Base-by-base conservation (phyloP, 1,139 yeast species). In the Kodamaea ohmeri region DNA sequence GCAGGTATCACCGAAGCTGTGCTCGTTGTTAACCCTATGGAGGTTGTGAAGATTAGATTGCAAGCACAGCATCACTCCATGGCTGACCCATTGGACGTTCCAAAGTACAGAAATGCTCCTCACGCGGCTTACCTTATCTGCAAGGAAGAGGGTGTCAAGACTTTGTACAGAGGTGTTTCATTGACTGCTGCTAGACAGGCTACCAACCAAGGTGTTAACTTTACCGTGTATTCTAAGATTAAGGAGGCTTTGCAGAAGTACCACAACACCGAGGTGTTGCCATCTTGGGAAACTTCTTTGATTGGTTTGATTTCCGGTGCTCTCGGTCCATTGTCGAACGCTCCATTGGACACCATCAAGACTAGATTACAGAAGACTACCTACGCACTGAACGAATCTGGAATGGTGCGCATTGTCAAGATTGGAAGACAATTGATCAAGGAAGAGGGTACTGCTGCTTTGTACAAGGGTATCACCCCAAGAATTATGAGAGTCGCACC, bases 401-500 rank as follows among this genome's bases (percentile, higher is more conserved):
- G 90, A 24, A 52, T 83, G 53, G 79, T 77, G 34, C 78, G 96
- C 65, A 89, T 92, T 53, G 67, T 75, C 36, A 77, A 92, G 60
- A 90, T 92, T 53, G 90, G 95, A 46, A 71, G 71, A 40, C 92
- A 83, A 57, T 76, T 92, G 61, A 69, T 90, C 51, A 83, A 80
- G 59, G 96, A 88, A 68, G 96, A 90, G 65, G 98, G 96, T 26
- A 77, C 86, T 52, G 72, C 67, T 41, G 96, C 97, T 11, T 76
- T 90, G 44, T 90, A 92, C 71, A 87, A 90, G 65, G 98, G 98
- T 69, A 92, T 92, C 59, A 89, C 97, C 28, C 98, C 98, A 53
- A 84, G 98, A 73, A 92, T 92, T 53, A 89, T 92, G 95, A 84
- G 98, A 69, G 98, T 92, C 41, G 98, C 98, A 13, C 97, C 98